Evolutionary conservation across 768 basidiomycete genomes (phyloP), one percentile per base, ranked within the genome.

Genomic region (Boletus vinaceobasis): DNA sequence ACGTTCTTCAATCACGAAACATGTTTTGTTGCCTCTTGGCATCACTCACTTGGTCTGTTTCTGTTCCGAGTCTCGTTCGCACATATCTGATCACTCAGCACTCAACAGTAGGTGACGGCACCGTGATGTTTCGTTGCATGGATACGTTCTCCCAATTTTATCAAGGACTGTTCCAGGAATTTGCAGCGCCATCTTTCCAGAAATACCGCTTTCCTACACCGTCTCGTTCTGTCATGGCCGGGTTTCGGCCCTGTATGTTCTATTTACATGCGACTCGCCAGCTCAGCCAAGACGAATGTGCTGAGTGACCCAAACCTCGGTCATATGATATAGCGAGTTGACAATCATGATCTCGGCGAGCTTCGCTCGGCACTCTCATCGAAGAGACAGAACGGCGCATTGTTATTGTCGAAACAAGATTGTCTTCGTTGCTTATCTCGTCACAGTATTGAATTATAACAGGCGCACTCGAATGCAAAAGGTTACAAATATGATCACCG

Each of bases 381-480:
- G 2, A 6, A 23, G 7, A 15, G 21, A 17, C 23, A 32, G 13
- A 31, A 31, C 23, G 38, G 9, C n/a, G 13, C 3, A 19, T 32
- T 19, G 19, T 26, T 62, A 17, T 26, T 62, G 9, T 64, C 68
- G 3, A 49, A 50, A 13, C 65, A 71, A 4, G 71, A 73, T 47
- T 70, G 67, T 52, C 57, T 73, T 73, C 45, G 62, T 60, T 1
- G 68, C 70, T 14, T 68, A 64, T 44, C 23, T 71, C 17, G 56
- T 65, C 21, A 36, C 58, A 5, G 52, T 60, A 8, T 44, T 72
- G 15, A 67, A 69, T 29, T 26, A 53, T 1, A 55, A 48, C 27
- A 29, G 43, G n/a, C 48, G 32, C 0, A 29, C 19, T 10, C 29
- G 52, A 1, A 57, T 71, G 5, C 50, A 40, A 4, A 57, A 21